Evolutionary conservation across 257 asterid species (phyloP).

Genomic region (Plantago major): DNA sequence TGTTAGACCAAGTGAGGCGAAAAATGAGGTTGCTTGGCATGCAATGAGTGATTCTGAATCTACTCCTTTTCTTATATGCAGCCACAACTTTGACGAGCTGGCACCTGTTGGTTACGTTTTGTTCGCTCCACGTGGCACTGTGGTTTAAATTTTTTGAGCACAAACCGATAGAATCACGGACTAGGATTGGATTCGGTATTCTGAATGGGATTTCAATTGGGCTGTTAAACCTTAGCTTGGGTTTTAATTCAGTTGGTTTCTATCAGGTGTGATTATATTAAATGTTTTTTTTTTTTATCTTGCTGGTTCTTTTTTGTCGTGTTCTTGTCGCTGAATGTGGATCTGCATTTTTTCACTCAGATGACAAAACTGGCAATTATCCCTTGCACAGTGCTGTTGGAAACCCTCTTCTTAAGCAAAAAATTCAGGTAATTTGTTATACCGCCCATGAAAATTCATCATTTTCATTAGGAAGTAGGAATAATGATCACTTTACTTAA

Average conservation of each 20-base stretch:
- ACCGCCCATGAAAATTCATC: constrained; percentile 1
- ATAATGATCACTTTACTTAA: not conserved
- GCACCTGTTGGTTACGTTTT: constrained; percentile 80
- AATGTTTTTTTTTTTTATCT: constrained; percentile 12
- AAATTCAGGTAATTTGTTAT: constrained; percentile 57
- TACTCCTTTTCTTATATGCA: constrained; percentile 29
- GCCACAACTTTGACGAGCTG: constrained; percentile 94
- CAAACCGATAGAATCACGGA: constrained; percentile 70
- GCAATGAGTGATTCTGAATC: not conserved
- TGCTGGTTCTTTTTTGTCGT: constrained; percentile 3
- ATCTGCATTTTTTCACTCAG: constrained; percentile 33
- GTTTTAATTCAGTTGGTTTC: constrained; percentile 91
- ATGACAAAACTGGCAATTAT: constrained; percentile 93
- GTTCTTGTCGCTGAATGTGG: constrained; percentile 19
- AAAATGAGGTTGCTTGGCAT: too few relatives aligned
- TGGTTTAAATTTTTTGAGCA: constrained; percentile 77
- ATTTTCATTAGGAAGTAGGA: too few relatives aligned
- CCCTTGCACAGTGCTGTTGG: constrained; percentile 84
- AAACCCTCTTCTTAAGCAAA: constrained; percentile 82
- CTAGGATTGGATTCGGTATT: constrained; percentile 73
- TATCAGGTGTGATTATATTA: constrained; percentile 53
- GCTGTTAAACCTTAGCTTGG: constrained; percentile 79
- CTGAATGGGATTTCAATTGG: constrained; percentile 88
- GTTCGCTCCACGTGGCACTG: constrained; percentile 77
- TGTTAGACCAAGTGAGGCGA: too few relatives aligned